Base-by-base conservation (phyloP, 139 green algal genomes). In the Closterium sp. region DNA sequence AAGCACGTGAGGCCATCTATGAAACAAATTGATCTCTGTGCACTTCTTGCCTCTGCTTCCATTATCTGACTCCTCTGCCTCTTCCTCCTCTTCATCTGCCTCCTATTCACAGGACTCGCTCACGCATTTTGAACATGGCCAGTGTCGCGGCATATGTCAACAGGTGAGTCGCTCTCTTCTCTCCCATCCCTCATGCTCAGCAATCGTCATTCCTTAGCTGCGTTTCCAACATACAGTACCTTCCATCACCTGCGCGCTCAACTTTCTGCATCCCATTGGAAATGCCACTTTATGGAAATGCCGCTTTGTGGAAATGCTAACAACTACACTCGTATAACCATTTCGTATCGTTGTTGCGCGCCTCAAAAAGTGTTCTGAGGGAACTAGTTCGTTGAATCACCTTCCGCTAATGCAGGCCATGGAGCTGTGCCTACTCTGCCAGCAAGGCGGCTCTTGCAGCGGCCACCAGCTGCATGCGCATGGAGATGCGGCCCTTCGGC, bases 401-500 rank as follows among this genome's bases (percentile, higher is more conserved):
- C 84, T 24, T 32, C 10, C 27, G 27, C 6, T 7, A 24, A 45
- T 62, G 29, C 70, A 91, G 88, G 88, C 88, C 88, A 88, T 91
- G 88, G 89, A 89, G 19, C 31, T 32, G 21, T 32, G 89, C 31
- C 6, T 92, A 92, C 24, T 89, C 32, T 11, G 38, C 89, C 22
- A 92, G 89, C 70, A 92, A 92, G 85, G 89, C 89, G 22, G 89
- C 89, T 4, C 31, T 92, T 19, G 30, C 45, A 17, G 50, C 85
- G 27, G 24, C 29, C 17, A 89, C 62, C 9, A 73, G 29, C 34
- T 24, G 30, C 89, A 92, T 92, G 89, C 84, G 89, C 84, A 31
- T 92, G 62, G 89, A 92, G 85, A 92, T 92, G 89, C 86, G 31
- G 70, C 89, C 89, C 13, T 89, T 92, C 22, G 70, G 89, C 28